A percentile compares a stretch with the other conserved stretches of the same genome.
phyloP scores from a whole-genome alignment of 306 rosid species.

The Potentilla sterilis region DNA sequence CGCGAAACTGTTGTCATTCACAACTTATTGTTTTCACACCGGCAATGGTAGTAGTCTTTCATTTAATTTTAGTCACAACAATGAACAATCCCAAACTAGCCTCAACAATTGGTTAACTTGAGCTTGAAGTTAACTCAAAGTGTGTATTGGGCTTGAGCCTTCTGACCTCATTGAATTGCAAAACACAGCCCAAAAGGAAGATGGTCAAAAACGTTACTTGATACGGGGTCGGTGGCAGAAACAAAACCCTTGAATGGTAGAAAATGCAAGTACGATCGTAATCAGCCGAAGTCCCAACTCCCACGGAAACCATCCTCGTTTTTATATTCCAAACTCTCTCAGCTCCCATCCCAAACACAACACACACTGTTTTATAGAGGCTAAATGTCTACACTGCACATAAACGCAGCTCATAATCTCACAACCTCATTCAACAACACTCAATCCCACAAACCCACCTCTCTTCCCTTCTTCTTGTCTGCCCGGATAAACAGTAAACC shows the following conservation, averaged over 20 bases:
- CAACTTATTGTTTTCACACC: too few species aligned
- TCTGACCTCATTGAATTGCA: not conserved
- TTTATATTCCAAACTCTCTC: not conserved
- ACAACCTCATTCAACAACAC: slow-evolving; percentile 2
- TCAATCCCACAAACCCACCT: slow-evolving; percentile 28
- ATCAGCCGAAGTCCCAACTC: not conserved
- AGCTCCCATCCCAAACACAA: not conserved
- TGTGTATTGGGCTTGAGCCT: not conserved
- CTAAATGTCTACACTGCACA: slow-evolving; percentile 50
- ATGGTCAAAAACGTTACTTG: not conserved
- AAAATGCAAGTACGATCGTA: slow-evolving; percentile 1
- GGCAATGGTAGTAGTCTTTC: too few species aligned
- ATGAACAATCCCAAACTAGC: too few species aligned
- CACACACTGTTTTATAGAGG: not conserved
- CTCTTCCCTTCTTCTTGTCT: slow-evolving; percentile 20
- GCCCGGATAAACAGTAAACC: slow-evolving; percentile 21
- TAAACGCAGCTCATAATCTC: slow-evolving; percentile 32
- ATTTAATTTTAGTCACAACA: too few species aligned
- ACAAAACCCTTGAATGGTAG: slow-evolving; percentile 12
- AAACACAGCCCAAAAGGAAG: not conserved
- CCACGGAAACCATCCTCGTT: not conserved
- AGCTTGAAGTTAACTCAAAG: not conserved
- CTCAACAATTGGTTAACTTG: not conserved
- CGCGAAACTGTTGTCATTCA: too few species aligned
- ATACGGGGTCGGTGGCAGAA: not conserved